Conservation (phyloP, 169 alveolate species). For the Eimeria mitis region DNA sequence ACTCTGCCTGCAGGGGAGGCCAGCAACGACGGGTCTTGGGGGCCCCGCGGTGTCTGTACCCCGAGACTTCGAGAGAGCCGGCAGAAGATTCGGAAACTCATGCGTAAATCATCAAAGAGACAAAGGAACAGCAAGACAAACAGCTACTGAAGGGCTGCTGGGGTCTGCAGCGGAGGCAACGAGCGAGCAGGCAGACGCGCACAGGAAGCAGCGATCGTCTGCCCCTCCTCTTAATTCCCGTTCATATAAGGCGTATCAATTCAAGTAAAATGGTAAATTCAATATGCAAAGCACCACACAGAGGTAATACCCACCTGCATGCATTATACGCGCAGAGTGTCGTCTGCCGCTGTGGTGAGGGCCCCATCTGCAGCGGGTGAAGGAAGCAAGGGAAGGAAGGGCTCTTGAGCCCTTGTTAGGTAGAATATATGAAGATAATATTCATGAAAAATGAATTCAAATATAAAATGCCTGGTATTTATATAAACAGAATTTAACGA, state of each 20-base stretch:
- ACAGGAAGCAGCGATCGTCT: not conserved
- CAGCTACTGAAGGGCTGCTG: not conserved
- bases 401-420: too few species aligned
- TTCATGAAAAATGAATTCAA: not conserved
- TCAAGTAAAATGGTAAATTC: not conserved
- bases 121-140: not conserved
- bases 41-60: not conserved
- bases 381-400: not conserved
- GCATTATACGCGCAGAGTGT: not conserved
- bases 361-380: constrained; percentile 19
- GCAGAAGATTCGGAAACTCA: not conserved
- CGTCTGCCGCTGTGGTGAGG: constrained; percentile 49
- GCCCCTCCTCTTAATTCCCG: not conserved
- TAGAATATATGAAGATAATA: not conserved
- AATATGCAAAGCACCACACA: not conserved
- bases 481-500: not conserved
- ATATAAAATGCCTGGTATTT: not conserved
- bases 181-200: not conserved
- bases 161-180: not conserved
- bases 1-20: not conserved
- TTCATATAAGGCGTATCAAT: not conserved
- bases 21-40: not conserved
- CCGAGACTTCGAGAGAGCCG: not conserved
- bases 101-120: not conserved
- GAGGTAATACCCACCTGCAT: constrained; percentile 1